Evolutionary conservation across 2,329 filamentous ascomycete species (phyloP).

Genomic region (Elsinoe perseae): DNA sequence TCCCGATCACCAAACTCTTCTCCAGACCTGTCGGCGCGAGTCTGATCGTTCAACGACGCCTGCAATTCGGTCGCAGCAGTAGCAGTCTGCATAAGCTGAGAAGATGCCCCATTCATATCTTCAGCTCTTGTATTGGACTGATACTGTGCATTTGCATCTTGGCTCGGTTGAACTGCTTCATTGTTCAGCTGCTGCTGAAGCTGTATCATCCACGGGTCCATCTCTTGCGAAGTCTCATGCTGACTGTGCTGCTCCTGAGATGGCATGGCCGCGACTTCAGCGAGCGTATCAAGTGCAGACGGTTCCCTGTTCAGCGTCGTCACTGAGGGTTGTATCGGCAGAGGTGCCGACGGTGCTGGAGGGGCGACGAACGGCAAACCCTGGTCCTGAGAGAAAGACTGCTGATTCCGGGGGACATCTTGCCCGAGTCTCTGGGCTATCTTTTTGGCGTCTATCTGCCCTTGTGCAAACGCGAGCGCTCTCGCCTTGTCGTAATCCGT

Average conservation of each 20-base stretch:
- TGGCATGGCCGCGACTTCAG: slow-evolving; percentile 54
- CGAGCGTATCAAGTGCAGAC: slow-evolving; percentile 75
- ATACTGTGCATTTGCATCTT: background rate
- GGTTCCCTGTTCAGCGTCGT: slow-evolving; percentile 17
- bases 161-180: slow-evolving; percentile 11
- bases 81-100: slow-evolving; percentile 20
- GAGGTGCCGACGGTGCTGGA: background rate
- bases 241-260: slow-evolving; percentile 27
- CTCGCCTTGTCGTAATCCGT: slow-evolving; percentile 43
- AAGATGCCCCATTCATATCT: background rate
- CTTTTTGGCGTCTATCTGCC: slow-evolving; percentile 9
- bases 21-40: background rate
- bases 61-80: slow-evolving; percentile 19
- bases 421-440: slow-evolving; percentile 1
- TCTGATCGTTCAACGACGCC: background rate
- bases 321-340: slow-evolving; percentile 7
- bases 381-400: background rate
- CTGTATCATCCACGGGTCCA: slow-evolving; percentile 18
- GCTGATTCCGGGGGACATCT: background rate
- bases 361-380: background rate
- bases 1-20: background rate
- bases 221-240: slow-evolving; percentile 25
- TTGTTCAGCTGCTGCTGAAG: slow-evolving; percentile 19
- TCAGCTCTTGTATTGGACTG: background rate
- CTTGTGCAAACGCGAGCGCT: slow-evolving; percentile 24